Evolutionary conservation across 768 basidiomycete species (phyloP).

Genomic region (Calocybe cyanea): DNA sequence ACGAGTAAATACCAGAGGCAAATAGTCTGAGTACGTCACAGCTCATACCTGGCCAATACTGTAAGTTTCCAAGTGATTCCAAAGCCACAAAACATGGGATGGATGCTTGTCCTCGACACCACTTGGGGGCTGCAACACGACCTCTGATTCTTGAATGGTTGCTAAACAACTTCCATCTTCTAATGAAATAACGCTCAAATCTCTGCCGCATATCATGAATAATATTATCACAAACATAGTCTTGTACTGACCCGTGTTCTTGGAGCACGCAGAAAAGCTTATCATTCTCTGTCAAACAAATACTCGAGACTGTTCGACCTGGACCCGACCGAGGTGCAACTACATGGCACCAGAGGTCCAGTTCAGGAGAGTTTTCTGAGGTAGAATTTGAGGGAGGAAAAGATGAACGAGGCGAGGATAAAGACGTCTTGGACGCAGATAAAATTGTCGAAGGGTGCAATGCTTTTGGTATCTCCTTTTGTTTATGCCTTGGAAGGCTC

Average conservation of each 20-base stretch:
- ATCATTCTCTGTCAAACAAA: constrained; percentile 41
- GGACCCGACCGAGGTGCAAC: constrained; percentile 42
- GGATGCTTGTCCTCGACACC: constrained; percentile 31
- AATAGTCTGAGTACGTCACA: constrained; percentile 9
- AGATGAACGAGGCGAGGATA: constrained; percentile 35
- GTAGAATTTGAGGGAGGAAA: constrained; percentile 27
- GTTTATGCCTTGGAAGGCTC: constrained; percentile 18
- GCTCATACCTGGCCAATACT: constrained; percentile 36
- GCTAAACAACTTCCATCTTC: constrained; percentile 44
- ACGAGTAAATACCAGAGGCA: constrained; percentile 1
- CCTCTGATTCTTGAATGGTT: constrained; percentile 26
- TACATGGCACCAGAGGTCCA: constrained; percentile 38
- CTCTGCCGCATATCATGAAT: constrained; percentile 30
- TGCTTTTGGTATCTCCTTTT: constrained; percentile 31
- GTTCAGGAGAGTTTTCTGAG: constrained; percentile 20
- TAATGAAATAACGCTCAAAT: constrained; percentile 49
- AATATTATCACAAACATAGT: not conserved
- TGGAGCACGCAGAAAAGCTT: constrained; percentile 51
- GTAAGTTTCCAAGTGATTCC: constrained; percentile 36
- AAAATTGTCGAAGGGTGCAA: constrained; percentile 44
- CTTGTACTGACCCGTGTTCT: constrained; percentile 55
- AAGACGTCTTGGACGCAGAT: constrained; percentile 35
- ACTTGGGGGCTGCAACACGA: constrained; percentile 20
- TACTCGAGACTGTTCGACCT: constrained; percentile 38
- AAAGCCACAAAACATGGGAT: constrained; percentile 37